phyloP scores from a whole-genome alignment of 345 rosid species.

The Psidium guajava region DNA sequence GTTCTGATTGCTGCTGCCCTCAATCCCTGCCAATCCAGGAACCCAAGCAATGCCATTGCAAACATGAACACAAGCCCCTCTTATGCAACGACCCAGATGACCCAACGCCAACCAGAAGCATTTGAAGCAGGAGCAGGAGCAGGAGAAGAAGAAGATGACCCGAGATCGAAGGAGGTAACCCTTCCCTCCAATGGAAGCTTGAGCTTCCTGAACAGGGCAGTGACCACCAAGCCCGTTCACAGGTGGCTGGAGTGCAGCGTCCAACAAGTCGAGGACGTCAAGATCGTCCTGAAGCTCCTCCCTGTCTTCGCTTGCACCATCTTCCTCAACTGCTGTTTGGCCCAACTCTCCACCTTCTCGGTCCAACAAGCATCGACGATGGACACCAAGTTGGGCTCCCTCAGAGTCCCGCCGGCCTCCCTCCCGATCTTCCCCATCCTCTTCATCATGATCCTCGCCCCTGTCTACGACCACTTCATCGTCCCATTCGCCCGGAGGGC shows the following conservation, averaged over 20 bases:
- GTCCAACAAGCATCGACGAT: slow-evolving; percentile 21
- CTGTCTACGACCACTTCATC: slow-evolving; percentile 12
- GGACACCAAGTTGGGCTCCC: slow-evolving; percentile 16
- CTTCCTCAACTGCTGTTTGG: slow-evolving; percentile 9
- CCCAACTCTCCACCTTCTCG: slow-evolving; percentile 16
- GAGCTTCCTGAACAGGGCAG: slow-evolving; percentile 9
- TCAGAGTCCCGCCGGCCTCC: slow-evolving; percentile 19
- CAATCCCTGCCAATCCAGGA: slow-evolving; percentile 4
- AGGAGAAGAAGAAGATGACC: not conserved
- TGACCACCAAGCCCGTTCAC: not conserved
- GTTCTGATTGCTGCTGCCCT: slow-evolving; percentile 25
- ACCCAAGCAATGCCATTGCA: slow-evolving; percentile 9
- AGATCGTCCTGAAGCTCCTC: slow-evolving; percentile 10
- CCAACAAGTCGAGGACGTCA: slow-evolving; percentile 16
- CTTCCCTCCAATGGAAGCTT: not conserved
- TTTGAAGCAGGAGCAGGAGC: not conserved
- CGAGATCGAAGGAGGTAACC: not conserved
- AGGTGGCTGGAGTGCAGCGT: not conserved
- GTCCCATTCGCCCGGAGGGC: slow-evolving; percentile 9
- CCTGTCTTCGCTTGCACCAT: slow-evolving; percentile 21
- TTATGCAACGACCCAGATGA: not conserved
- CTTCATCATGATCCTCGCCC: slow-evolving; percentile 11
- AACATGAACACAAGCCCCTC: slow-evolving; percentile 12
- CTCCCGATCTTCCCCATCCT: slow-evolving; percentile 13
- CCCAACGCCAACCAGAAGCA: not conserved